Conservation (phyloP, 2,329 filamentous ascomycete species). For the Fusarium acutatum region DNA sequence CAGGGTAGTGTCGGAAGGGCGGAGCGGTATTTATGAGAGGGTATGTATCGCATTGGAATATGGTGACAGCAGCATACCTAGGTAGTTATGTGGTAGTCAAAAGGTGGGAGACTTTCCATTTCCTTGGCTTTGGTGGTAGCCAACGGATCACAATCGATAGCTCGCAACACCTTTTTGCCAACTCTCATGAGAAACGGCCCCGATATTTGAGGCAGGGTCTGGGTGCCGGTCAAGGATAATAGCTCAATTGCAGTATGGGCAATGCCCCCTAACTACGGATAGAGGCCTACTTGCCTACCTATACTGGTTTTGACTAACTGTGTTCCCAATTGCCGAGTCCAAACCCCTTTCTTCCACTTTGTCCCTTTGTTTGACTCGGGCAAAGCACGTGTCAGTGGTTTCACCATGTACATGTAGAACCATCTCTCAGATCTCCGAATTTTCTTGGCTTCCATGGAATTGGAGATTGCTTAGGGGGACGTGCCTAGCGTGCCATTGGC, state of each 20-base stretch:
- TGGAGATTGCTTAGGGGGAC: conserved; percentile 14
- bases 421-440: conserved; percentile 10
- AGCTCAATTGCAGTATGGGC: neutral
- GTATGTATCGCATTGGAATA: neutral
- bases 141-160: conserved; percentile 3
- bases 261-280: neutral
- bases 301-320: neutral
- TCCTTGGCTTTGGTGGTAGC: neutral
- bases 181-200: conserved; percentile 16
- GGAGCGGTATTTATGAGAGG: neutral
- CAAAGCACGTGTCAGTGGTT: conserved; percentile 22
- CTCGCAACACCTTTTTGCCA: neutral
- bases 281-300: neutral
- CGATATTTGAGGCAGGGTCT: conserved; percentile 9
- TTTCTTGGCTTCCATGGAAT: conserved; percentile 15
- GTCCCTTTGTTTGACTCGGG: neutral
- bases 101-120: neutral
- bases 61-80: neutral
- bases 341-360: neutral
- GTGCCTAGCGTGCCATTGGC: conserved; percentile 12
- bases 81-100: neutral
- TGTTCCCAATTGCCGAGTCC: neutral
- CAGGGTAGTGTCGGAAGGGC: neutral
- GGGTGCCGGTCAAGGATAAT: neutral
- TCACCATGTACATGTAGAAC: neutral